A percentile compares a stretch with the other conserved stretches of the same genome.
Evolutionary conservation across 371 early-diverging fungal genomes (phyloP).

Genomic region (Saksenaea vasiformis): DNA sequence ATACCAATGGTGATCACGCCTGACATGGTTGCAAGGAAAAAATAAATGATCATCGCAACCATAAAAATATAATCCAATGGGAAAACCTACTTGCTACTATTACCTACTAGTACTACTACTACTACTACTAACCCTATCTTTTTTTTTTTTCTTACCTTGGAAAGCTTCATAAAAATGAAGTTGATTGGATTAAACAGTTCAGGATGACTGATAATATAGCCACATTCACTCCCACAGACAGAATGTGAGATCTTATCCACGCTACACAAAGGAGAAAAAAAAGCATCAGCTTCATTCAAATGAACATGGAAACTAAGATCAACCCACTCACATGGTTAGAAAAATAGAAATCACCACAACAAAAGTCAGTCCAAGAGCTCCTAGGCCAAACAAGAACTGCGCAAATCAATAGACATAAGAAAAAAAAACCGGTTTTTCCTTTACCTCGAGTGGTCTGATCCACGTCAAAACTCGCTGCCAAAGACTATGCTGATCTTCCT

Average conservation of each 20-base stretch:
- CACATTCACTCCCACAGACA: constrained; percentile 67
- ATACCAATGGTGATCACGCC: constrained; percentile 65
- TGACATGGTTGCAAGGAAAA: constrained; percentile 61
- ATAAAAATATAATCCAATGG: constrained; percentile 67
- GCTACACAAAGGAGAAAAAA: constrained; percentile 16
- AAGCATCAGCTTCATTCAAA: too few relatives aligned
- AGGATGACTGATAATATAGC: constrained; percentile 62
- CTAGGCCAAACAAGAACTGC: constrained; percentile 39
- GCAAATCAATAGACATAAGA: constrained; percentile 5
- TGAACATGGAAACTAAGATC: too few relatives aligned
- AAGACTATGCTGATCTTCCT: constrained; percentile 31
- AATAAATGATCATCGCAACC: constrained; percentile 60
- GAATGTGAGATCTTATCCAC: constrained; percentile 59
- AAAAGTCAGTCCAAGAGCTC: constrained; percentile 32
- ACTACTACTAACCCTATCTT: background rate
- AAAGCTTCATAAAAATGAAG: constrained; percentile 54
- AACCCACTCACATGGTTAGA: constrained; percentile 50
- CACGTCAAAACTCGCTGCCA: constrained; percentile 26
- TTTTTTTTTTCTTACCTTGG: constrained; percentile 39
- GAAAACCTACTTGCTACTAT: constrained; percentile 40
- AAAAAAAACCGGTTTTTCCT: constrained; percentile 2
- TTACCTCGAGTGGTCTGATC: constrained; percentile 49
- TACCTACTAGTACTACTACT: too few relatives aligned
- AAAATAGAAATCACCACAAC: constrained; percentile 52
- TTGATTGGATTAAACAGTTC: constrained; percentile 67